Base-by-base conservation (phyloP, 2,329 filamentous ascomycete genomes). In the Xylogone sp. region DNA sequence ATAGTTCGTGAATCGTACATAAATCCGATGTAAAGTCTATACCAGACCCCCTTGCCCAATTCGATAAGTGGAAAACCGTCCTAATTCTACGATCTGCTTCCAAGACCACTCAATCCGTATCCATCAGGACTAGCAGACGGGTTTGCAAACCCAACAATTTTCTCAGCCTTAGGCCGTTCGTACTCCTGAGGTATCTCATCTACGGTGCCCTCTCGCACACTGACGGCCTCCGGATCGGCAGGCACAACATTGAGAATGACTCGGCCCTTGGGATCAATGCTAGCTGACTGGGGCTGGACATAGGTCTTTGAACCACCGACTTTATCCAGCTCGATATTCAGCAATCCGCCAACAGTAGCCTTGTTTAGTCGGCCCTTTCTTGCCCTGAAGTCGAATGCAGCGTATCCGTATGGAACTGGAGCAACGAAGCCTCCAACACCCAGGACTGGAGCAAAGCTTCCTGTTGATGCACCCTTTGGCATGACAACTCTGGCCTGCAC, bases 11-110 rank as follows among this genome's bases (percentile, higher is more conserved):
- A 39, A 39, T 39, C 34, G n/a, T 39, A 39, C 34, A 39, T 9
- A 75, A 73, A n/a, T 70, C 75, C 51, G 93, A 94, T 63, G 79
- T 93, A 0, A 73, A 97, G 34, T 39, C 34, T 39, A 39, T 5
- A 16, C n/a, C n/a, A n/a, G n/a, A n/a, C n/a, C n/a, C n/a, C n/a
- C n/a, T n/a, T n/a, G n/a, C n/a, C n/a, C n/a, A n/a, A n/a, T n/a
- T n/a, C n/a, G n/a, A n/a, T n/a, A n/a, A n/a, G n/a, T n/a, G n/a
- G n/a, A n/a, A n/a, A n/a, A n/a, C n/a, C n/a, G n/a, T n/a, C n/a
- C n/a, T n/a, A n/a, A n/a, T n/a, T n/a, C 13, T 39, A 9, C 13
- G 34, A 7, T 16, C n/a, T 16, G n/a, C 34, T 39, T 3, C 20
- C 47, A 49, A 49, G 29, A 9, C 34, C 47, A 13, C 31, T 43